Evolutionary conservation across 1,139 yeast species (phyloP), one percentile per base, ranked within the genome.

Genomic region (Debaryomyces udenii): DNA sequence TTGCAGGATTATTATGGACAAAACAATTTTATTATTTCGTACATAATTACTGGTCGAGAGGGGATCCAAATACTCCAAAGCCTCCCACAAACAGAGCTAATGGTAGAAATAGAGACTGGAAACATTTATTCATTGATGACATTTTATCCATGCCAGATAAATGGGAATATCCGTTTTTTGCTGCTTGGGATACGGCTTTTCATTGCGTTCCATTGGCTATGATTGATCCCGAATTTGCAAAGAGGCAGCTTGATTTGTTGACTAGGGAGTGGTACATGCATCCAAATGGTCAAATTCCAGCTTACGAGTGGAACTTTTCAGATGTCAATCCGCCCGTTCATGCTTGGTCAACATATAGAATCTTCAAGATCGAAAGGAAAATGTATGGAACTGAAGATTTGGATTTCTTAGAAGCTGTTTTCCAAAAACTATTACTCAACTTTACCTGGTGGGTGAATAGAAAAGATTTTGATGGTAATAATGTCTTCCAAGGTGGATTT

Each of bases 361-460:
- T 89, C 36, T 91, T 82, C 68, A 91, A 91, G 65, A 80, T 90
- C 52, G 97, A 91, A 66, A 76, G 96, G 52, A 89, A 88, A 58
- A 76, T 89, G 81, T 86, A 86, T 60, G 93, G 94, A 10, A 69
- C 74, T 22, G 90, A 85, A 53, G 98, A 91, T 64, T 66, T 86
- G 45, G 88, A 84, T 44, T 91, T 91, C 61, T 76, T 91, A 64
- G 98, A 91, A 63, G 74, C 93, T 24, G 95, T 89, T 15, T 91
- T 91, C 76, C 98, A 91, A 63, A 91, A 91, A 62, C 76, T 91
- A 53, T 68, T 91, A 60, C 72, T 91, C 48, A 91, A 91, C 64
- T 91, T 91, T 64, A 89, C 97, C 18, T 91, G 98, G 98, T 91
- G 98, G 98, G 97, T 91, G 44, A 91, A 91, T 66, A 77, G 96